Conservation (phyloP, 371 early-diverging fungal genomes). For the Mucor indicus region DNA sequence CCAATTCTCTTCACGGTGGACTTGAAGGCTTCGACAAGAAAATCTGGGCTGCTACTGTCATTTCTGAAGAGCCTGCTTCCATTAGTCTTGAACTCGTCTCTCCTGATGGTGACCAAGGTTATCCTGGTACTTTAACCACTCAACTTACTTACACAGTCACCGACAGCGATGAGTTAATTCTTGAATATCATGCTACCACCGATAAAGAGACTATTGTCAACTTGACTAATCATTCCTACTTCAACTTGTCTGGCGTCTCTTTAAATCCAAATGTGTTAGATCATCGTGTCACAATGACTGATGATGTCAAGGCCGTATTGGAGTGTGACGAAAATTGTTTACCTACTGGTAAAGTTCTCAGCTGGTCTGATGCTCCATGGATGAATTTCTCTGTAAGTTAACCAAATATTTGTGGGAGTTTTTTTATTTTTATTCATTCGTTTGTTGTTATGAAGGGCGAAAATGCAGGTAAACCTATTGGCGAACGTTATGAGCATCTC, state of each 20-base stretch:
- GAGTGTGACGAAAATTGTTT: slow-evolving; percentile 53
- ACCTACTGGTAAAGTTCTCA: slow-evolving; percentile 63
- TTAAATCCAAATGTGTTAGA: slow-evolving; percentile 40
- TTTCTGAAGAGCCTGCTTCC: slow-evolving; percentile 39
- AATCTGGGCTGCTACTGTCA: slow-evolving; percentile 34
- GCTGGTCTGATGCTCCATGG: slow-evolving; percentile 33
- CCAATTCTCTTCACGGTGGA: slow-evolving; percentile 47
- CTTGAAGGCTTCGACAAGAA: slow-evolving; percentile 45
- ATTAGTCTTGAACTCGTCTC: slow-evolving; percentile 44
- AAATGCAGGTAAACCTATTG: slow-evolving; percentile 38
- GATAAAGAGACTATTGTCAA: slow-evolving; percentile 35
- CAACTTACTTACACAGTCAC: slow-evolving; percentile 43
- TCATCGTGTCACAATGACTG: slow-evolving; percentile 49
- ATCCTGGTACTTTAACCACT: slow-evolving; percentile 40
- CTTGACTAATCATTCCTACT: slow-evolving; percentile 45
- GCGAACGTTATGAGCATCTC: slow-evolving; percentile 36
- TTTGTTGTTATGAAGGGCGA: slow-evolving; percentile 22
- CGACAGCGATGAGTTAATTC: slow-evolving; percentile 25
- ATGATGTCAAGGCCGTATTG: slow-evolving; percentile 47
- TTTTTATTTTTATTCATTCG: background rate
- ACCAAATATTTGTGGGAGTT: background rate
- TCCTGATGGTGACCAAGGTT: slow-evolving; percentile 45
- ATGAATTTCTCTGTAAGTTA: slow-evolving; percentile 59
- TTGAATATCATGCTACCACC: slow-evolving; percentile 37
- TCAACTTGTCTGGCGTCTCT: slow-evolving; percentile 49